A percentile compares a stretch with the other conserved stretches of the same genome.
Conservation (phyloP, 345 rosid genomes). For the Mallotus nudiflorus region DNA sequence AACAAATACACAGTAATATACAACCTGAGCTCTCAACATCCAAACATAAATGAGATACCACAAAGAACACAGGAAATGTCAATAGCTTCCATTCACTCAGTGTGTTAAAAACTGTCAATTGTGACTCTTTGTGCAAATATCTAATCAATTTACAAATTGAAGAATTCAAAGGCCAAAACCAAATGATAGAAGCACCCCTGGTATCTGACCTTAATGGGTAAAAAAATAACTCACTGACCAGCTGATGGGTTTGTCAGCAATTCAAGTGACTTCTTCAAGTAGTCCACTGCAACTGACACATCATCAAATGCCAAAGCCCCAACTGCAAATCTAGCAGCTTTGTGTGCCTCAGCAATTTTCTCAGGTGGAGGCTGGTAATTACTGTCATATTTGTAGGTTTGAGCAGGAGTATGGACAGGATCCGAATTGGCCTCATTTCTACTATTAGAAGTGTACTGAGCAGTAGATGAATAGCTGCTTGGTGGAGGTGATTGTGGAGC, state of each 20-base stretch:
- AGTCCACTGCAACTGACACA: conserved; percentile 78
- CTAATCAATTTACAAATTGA: conserved; percentile 31
- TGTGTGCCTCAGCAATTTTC: conserved; percentile 88
- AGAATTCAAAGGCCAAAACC: conserved; percentile 6
- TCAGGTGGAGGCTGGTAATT: conserved; percentile 88
- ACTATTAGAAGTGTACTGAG: conserved; percentile 53
- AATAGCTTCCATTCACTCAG: conserved; percentile 16
- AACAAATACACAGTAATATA: not conserved
- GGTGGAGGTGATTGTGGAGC: conserved; percentile 58
- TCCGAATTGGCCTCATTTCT: conserved; percentile 46
- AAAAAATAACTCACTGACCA: conserved; percentile 30
- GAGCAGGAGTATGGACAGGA: conserved; percentile 41
- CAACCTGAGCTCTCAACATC: not conserved
- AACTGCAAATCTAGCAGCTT: conserved; percentile 97
- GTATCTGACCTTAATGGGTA: not conserved
- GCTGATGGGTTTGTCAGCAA: conserved; percentile 70
- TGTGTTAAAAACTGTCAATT: conserved; percentile 1
- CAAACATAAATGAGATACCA: not conserved
- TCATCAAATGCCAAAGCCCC: conserved; percentile 98
- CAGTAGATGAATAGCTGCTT: conserved; percentile 47
- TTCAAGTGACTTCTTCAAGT: conserved; percentile 78
- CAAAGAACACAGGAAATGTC: conserved; percentile 1
- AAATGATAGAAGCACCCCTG: conserved; percentile 1
- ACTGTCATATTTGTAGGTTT: conserved; percentile 66
- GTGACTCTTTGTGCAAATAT: conserved; percentile 13